These are phyloP conservation scores for Aspergillus ostianus DNA, from an alignment of 495 filamentous ascomycete genomes.

Conservation along the genomic window DNA sequence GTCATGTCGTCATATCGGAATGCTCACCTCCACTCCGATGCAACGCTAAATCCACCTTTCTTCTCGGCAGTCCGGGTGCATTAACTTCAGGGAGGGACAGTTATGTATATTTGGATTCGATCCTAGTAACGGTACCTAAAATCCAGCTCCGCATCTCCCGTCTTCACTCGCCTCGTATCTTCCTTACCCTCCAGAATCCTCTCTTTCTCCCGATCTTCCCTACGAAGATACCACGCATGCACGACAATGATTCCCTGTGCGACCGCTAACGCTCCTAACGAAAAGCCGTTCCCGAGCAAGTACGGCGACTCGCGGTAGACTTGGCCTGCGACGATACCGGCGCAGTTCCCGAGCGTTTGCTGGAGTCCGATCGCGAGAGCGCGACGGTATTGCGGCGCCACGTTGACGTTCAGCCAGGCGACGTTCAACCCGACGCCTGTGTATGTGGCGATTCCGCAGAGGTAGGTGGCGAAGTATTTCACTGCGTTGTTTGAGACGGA, in stretches of 20 bases:
- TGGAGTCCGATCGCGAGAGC: slow-evolving; percentile 56
- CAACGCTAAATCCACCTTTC: background rate
- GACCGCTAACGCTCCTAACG: slow-evolving; percentile 42
- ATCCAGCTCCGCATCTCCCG: slow-evolving; percentile 47
- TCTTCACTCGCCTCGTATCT: slow-evolving; percentile 42
- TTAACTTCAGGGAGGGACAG: background rate
- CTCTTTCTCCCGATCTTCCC: slow-evolving; percentile 41
- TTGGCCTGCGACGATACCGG: slow-evolving; percentile 23
- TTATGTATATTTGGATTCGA: background rate
- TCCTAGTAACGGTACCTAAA: slow-evolving; percentile 48
- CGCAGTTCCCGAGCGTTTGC: slow-evolving; percentile 58
- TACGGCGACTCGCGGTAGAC: slow-evolving; percentile 47
- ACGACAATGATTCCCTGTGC: slow-evolving; percentile 34
- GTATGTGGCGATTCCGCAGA: slow-evolving; percentile 52
- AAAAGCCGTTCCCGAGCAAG: slow-evolving; percentile 49
- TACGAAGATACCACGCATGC: slow-evolving; percentile 42
- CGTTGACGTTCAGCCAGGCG: slow-evolving; percentile 57
- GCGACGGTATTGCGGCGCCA: slow-evolving; percentile 56
- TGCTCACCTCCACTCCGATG: background rate
- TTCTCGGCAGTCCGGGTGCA: background rate
- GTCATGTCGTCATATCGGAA: background rate
- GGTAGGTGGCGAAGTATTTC: slow-evolving; percentile 56
- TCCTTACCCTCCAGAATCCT: slow-evolving; percentile 37
- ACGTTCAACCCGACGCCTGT: slow-evolving; percentile 51
- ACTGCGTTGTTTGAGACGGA: slow-evolving; percentile 38